These are phyloP conservation scores for Penicillium sp. DNA, from an alignment of 2,329 filamentous ascomycete species.

Conservation along the genomic window DNA sequence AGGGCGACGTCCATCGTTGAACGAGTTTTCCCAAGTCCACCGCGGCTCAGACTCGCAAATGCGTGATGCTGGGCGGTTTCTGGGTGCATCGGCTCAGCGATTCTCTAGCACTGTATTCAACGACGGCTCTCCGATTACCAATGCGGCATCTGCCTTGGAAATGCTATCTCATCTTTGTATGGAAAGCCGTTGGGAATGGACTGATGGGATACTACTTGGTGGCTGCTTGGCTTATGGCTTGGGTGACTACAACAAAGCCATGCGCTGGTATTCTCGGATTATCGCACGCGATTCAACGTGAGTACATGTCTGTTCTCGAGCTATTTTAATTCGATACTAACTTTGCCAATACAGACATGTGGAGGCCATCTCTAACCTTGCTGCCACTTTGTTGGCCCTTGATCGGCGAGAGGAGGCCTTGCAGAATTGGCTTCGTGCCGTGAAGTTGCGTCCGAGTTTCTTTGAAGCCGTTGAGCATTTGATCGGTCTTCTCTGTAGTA, in stretches of 20 bases:
- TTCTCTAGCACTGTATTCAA: slow-evolving; percentile 31
- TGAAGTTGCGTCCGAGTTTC: slow-evolving; percentile 77
- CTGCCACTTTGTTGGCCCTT: slow-evolving; percentile 80
- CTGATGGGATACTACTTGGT: slow-evolving; percentile 85
- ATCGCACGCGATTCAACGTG: slow-evolving; percentile 55
- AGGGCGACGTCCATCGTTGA: slow-evolving; percentile 24
- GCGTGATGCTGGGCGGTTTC: slow-evolving; percentile 32
- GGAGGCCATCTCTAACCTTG: slow-evolving; percentile 89
- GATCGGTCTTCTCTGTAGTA: slow-evolving; percentile 77
- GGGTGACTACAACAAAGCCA: slow-evolving; percentile 69
- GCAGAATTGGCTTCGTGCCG: slow-evolving; percentile 76
- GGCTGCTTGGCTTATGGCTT: slow-evolving; percentile 90
- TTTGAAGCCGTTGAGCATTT: slow-evolving; percentile 95
- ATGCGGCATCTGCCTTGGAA: slow-evolving; percentile 64
- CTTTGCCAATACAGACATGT: slow-evolving; percentile 60
- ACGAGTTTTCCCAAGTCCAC: slow-evolving; percentile 23
- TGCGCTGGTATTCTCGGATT: slow-evolving; percentile 53
- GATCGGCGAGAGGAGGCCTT: slow-evolving; percentile 79
- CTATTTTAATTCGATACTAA: slow-evolving; percentile 19
- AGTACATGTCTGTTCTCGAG: slow-evolving; percentile 23
- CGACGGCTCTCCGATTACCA: slow-evolving; percentile 46
- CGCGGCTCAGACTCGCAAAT: slow-evolving; percentile 27
- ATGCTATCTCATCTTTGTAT: slow-evolving; percentile 70
- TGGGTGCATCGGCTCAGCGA: slow-evolving; percentile 29
- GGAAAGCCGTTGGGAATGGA: slow-evolving; percentile 80